These are phyloP conservation scores for Polygonum maritimum DNA, from an alignment of 148 eudicot genomes.

Conservation along the genomic window DNA sequence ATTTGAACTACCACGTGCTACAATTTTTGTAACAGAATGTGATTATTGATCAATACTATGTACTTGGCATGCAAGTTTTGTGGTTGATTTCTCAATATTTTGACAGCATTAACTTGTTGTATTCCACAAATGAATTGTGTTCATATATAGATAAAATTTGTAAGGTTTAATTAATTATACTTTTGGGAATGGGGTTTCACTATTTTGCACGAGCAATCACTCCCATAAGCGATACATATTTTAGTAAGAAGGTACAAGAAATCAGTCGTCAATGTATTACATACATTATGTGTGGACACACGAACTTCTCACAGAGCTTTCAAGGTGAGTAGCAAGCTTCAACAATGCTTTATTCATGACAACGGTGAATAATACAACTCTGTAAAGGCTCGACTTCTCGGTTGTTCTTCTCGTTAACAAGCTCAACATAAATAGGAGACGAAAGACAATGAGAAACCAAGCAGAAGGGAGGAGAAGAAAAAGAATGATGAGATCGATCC, in stretches of 20 bases:
- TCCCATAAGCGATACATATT: no score
- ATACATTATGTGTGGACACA: not conserved
- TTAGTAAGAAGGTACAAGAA: no score
- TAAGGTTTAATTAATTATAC: no score
- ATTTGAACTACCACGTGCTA: no score
- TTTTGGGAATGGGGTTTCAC: no score
- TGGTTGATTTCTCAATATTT: not conserved
- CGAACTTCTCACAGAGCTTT: not conserved
- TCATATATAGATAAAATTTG: not conserved
- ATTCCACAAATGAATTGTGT: not conserved
- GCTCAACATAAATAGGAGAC: not conserved
- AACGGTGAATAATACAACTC: constrained; percentile 7
- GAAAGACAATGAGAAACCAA: not conserved
- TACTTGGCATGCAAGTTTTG: not conserved
- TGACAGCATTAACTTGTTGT: not conserved
- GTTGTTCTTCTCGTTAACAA: constrained; percentile 4
- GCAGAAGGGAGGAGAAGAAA: not conserved
- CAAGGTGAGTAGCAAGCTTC: not conserved
- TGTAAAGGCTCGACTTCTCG: not conserved
- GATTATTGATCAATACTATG: not conserved
- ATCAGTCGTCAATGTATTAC: no score
- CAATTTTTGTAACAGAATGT: no score
- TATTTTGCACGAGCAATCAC: no score
- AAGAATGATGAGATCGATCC: not conserved
- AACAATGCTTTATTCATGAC: not conserved